These are phyloP conservation scores for Avena atlantica DNA, from an alignment of 176 grass and related monocot species.

Conservation along the genomic window DNA sequence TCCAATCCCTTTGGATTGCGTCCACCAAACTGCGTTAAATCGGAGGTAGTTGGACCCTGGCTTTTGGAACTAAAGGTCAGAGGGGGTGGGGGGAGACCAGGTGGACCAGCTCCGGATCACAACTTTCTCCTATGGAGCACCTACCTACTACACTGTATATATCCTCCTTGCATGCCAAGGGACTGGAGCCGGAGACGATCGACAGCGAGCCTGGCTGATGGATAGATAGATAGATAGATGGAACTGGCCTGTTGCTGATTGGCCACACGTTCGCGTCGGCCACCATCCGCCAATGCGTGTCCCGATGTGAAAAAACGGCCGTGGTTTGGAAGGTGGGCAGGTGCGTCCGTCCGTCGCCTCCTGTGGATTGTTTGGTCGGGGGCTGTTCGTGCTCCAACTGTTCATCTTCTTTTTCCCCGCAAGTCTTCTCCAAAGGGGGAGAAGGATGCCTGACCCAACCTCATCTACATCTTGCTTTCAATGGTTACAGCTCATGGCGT, in stretches of 20 bases:
- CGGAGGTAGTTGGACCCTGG: constrained; percentile 46
- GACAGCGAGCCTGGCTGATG: constrained; percentile 25
- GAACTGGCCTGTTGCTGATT: constrained; percentile 13
- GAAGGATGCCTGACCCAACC: constrained; percentile 72
- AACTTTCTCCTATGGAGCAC: constrained; percentile 32
- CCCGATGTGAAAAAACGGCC: neutral
- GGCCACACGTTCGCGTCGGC: constrained; percentile 37
- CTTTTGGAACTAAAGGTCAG: constrained; percentile 47
- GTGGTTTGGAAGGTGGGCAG: constrained; percentile 36
- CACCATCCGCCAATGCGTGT: constrained; percentile 23
- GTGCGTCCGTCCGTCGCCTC: constrained; percentile 3
- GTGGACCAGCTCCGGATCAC: constrained; percentile 41
- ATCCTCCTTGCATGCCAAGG: constrained; percentile 59
- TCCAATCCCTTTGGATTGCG: neutral
- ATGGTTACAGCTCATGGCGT: neutral
- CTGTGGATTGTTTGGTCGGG: constrained; percentile 42
- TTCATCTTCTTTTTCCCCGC: constrained; percentile 4
- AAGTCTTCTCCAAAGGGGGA: constrained; percentile 44
- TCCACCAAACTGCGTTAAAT: constrained; percentile 53
- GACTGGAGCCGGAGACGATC: constrained; percentile 40
- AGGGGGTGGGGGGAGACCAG: constrained; percentile 11
- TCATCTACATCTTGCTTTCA: constrained; percentile 28
- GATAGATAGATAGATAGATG: no score
- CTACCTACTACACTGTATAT: neutral
- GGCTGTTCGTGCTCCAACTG: constrained; percentile 28